Base-by-base conservation (phyloP, 2,329 filamentous ascomycete genomes). In the Colletotrichum scovillei region DNA sequence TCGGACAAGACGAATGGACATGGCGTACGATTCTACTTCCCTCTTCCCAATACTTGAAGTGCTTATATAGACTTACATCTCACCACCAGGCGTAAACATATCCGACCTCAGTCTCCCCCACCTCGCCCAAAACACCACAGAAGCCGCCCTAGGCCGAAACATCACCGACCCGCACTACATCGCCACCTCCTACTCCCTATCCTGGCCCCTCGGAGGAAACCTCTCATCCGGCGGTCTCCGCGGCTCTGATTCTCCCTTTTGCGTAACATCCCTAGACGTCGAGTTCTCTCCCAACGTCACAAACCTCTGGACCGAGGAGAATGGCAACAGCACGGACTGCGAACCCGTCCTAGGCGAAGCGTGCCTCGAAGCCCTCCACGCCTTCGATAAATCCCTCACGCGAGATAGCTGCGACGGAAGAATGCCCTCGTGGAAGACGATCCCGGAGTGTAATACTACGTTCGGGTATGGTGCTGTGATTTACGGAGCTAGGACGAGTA, bases 241-340 rank as follows among this genome's bases (percentile, higher is more conserved):
- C 4, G 58, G 58, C 5, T 58, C 66, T 6, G 32, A 35, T n/a
- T 16, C 28, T 2, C 67, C 70, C 2, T 69, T 73, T 6, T 73
- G 70, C 55, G 32, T 70, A n/a, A 63, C 67, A 14, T 19, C 46
- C 0, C 46, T 53, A 16, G 14, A 63, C 30, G 35, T 52, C 76
- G 14, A 70, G 65, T 22, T 73, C 75, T n/a, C 73, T 64, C 8
- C 77, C 14, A 73, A 73, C 46, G 59, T 73, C n/a, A 70, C 66
- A 2, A 42, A 28, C 16, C 32, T 65, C 19, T 73, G 55, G 42
- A 60, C 53, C 22, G 42, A 59, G 11, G 42, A 60, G 11, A 38
- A 70, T 28, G 4, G 14, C 4, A 35, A 56, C 59, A 70, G 22
- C 59, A 49, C 60, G 7, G 28, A 49, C n/a, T 73, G 70, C 42